phyloP scores from a whole-genome alignment of 768 basidiomycete species.

The Psilocybe cubensis region DNA sequence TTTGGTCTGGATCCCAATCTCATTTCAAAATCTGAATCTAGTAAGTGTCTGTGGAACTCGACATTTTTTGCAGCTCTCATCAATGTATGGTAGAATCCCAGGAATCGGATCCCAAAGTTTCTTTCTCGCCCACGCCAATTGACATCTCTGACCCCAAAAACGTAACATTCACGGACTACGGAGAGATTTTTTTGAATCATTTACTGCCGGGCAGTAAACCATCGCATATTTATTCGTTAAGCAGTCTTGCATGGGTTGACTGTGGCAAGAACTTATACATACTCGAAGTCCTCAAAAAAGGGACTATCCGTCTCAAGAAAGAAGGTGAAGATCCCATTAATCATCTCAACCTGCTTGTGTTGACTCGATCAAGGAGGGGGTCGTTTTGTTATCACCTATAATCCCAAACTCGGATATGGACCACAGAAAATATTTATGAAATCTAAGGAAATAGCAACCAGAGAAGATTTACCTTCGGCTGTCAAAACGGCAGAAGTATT shows the following conservation, averaged over 20 bases:
- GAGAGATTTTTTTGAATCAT: conserved; percentile 59
- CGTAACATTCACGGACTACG: conserved; percentile 77
- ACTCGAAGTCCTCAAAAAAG: conserved; percentile 74
- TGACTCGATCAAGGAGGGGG: conserved; percentile 10
- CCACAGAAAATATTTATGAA: conserved; percentile 36
- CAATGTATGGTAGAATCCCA: neutral
- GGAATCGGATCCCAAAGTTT: conserved; percentile 18
- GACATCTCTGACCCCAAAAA: conserved; percentile 48
- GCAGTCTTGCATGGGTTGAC: conserved; percentile 75
- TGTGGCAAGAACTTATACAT: conserved; percentile 75
- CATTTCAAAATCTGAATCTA: conserved; percentile 51
- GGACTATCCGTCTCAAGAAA: conserved; percentile 66
- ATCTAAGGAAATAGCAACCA: conserved; percentile 24
- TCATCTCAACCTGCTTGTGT: neutral
- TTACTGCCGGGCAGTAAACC: conserved; percentile 53
- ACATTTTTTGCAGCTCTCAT: neutral
- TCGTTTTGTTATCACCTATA: conserved; percentile 44
- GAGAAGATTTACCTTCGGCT: neutral
- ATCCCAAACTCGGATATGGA: conserved; percentile 48
- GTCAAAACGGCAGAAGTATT: neutral
- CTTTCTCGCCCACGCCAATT: neutral
- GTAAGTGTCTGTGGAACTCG: conserved; percentile 33
- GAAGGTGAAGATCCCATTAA: conserved; percentile 22
- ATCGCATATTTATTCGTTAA: conserved; percentile 58
- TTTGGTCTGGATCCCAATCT: conserved; percentile 83